Percentiles rank a stretch among this genome's conserved stretches.
Conservation (phyloP, 805 yeast species). For the Candida odintsovae region DNA sequence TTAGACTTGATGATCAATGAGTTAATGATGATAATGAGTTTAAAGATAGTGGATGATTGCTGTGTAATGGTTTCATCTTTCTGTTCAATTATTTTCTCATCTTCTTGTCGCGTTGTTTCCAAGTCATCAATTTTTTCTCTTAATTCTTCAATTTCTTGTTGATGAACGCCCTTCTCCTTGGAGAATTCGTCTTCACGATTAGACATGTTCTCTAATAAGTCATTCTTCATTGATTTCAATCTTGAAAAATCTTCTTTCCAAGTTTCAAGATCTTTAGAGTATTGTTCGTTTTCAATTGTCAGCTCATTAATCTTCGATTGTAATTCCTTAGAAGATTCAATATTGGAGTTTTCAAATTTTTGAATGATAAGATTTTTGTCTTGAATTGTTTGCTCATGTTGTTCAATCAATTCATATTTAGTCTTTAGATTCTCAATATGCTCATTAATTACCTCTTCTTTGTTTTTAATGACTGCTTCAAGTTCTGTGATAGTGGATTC, state of each 20-base stretch:
- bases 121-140: slow-evolving; percentile 40
- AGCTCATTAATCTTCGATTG: slow-evolving; percentile 5
- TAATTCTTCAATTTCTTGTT: slow-evolving; percentile 44
- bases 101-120: slow-evolving; percentile 40
- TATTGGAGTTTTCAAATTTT: not conserved
- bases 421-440: not conserved
- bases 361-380: not conserved
- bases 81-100: slow-evolving; percentile 31
- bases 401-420: not conserved
- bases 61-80: slow-evolving; percentile 1
- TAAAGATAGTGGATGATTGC: slow-evolving; percentile 23
- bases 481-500: not conserved
- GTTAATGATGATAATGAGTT: slow-evolving; percentile 28
- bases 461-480: not conserved
- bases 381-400: not conserved
- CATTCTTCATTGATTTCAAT: slow-evolving; percentile 43
- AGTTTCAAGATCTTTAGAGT: slow-evolving; percentile 12
- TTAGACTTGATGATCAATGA: slow-evolving; percentile 31
- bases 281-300: slow-evolving; percentile 1
- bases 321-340: not conserved
- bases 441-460: not conserved
- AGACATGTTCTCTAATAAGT: slow-evolving; percentile 61
- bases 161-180: slow-evolving; percentile 44
- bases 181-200: slow-evolving; percentile 55
- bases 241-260: slow-evolving; percentile 22